These are phyloP conservation scores for Phytophthora syringae DNA, from an alignment of 352 stramenopile genomes.

Conservation along the genomic window DNA sequence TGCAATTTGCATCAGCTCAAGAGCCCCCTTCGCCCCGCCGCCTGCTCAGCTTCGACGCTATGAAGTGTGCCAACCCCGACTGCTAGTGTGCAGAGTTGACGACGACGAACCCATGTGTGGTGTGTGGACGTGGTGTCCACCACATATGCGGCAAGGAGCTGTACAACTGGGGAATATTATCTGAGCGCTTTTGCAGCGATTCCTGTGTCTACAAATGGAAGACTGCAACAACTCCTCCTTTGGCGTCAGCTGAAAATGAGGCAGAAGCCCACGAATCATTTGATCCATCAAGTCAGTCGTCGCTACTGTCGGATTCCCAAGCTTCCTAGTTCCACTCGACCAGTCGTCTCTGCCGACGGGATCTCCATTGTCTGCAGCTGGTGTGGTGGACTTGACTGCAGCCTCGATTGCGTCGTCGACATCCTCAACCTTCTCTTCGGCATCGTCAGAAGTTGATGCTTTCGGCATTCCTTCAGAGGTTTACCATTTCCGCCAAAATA, in stretches of 20 bases:
- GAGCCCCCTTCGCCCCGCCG: background rate
- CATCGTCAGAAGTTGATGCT: background rate
- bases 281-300: background rate
- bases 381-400: background rate
- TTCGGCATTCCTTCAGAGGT: background rate
- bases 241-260: background rate
- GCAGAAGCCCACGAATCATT: too few relatives aligned
- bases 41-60: background rate
- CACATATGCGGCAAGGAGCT: constrained; percentile 14
- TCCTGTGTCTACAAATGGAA: constrained; percentile 5
- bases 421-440: background rate
- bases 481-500: background rate
- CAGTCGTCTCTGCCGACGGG: background rate
- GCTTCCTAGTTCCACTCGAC: background rate
- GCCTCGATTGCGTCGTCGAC: background rate
- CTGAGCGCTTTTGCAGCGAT: constrained; percentile 5
- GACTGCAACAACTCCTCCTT: background rate
- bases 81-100: constrained; percentile 8
- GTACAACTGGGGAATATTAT: background rate
- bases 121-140: constrained; percentile 6
- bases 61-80: constrained; percentile 9
- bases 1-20: background rate
- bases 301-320: background rate
- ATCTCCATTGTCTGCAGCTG: background rate
- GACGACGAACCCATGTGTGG: background rate